Evolutionary conservation across 2,329 filamentous ascomycete species (phyloP), one percentile per base, ranked within the genome.

Genomic region (Mollisiaceae sp.): DNA sequence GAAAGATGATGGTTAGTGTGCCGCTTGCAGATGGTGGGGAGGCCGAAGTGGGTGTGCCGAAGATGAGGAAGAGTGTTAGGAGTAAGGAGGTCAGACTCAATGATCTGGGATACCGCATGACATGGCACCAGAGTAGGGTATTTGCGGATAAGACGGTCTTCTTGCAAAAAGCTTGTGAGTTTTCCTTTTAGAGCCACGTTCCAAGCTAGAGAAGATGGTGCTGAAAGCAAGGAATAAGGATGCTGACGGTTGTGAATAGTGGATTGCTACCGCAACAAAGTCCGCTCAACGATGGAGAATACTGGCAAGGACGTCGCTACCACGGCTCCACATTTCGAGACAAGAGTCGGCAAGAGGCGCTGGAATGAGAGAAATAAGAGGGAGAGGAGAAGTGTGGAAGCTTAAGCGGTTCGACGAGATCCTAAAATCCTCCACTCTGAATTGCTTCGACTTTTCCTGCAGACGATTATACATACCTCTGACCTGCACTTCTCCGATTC

Each of bases 221-320:
- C 8, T 35, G 11, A 36, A 32, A 6, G 6, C 27, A 32, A 32
- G 14, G 36, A 22, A 12, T 14, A n/a, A 5, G 36, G 12, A 57
- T 56, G 15, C 36, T 12, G 20, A 38, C 39, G 64, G 67, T 64
- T 43, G n/a, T 45, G 18, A 55, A 64, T 72, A 96, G 93, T 98
- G 78, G 94, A 98, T 78, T 93, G 91, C 67, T 97, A 97, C 78
- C 91, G 94, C 77, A 94, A 93, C 75, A 97, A 97, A 83, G 95
- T 94, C 78, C 88, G 91, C 69, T 89, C 86, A 71, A 91, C 90
- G 63, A 94, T 97, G 80, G 86, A 96, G 74, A 88, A 86, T 24
- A 86, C 89, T 52, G 91, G 92, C 73, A 89, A 93, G 75, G 92
- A 96, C 67, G 85, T 92, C 54, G 83, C 86, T 63, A 83, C 85